Conservation (phyloP, 306 rosid species). For the Vigna unguiculata region DNA sequence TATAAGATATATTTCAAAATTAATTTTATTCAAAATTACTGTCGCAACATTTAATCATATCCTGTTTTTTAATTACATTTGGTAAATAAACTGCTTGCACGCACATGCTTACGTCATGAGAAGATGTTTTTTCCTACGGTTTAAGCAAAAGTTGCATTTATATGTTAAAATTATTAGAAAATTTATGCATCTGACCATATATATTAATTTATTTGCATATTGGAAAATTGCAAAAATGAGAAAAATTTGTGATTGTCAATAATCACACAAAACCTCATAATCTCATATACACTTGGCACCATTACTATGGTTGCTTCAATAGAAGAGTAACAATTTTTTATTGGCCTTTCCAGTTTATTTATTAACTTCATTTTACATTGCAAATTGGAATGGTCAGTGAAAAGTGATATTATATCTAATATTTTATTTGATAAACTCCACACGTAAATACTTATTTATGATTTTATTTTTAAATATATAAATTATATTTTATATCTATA, state of each 20-base stretch:
- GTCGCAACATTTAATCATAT: too few species aligned
- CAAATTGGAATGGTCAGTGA: background rate
- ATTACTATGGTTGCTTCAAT: background rate
- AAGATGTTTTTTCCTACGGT: slow-evolving; percentile 8
- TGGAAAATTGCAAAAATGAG: too few species aligned
- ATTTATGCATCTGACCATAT: background rate
- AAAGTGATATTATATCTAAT: background rate
- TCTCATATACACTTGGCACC: background rate
- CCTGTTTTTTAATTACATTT: too few species aligned
- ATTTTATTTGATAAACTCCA: background rate
- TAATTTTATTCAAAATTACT: too few species aligned
- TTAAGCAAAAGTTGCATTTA: slow-evolving; percentile 35
- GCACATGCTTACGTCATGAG: background rate
- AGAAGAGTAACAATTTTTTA: background rate
- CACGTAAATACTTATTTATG: background rate
- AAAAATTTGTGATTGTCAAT: background rate
- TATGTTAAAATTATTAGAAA: background rate
- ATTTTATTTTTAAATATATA: background rate
- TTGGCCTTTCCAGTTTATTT: background rate
- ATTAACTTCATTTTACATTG: background rate
- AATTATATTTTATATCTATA: background rate
- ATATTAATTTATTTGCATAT: background rate
- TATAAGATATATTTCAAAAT: background rate
- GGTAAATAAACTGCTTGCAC: background rate
- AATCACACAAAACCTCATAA: background rate